Evolutionary conservation across 305 asterid genomes (phyloP).

Genomic region (Fraxinus greggii): DNA sequence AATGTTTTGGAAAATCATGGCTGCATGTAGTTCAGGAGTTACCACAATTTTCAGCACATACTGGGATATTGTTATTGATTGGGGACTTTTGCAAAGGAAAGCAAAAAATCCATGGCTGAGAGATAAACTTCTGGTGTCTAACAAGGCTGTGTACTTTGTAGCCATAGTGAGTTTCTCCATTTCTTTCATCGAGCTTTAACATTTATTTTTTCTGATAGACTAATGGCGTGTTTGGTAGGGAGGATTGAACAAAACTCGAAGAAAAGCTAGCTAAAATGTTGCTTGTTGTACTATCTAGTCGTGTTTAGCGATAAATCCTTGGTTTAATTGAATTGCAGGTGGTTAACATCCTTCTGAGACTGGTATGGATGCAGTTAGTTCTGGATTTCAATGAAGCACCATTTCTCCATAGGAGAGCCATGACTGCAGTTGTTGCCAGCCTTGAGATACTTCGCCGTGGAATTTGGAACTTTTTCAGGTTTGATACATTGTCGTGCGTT

Average conservation of each 20-base stretch:
- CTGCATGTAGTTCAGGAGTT: slow-evolving; percentile 57
- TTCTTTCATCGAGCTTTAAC: not conserved
- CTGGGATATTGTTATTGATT: slow-evolving; percentile 79
- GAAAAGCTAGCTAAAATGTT: not conserved
- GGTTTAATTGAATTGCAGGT: slow-evolving; percentile 44
- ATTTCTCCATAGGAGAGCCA: slow-evolving; percentile 57
- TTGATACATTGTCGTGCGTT: not conserved
- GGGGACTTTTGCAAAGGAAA: slow-evolving; percentile 62
- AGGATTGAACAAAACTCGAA: not conserved
- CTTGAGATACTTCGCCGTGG: slow-evolving; percentile 87
- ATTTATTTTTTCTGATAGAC: slow-evolving; percentile 18
- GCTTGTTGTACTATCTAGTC: not conserved
- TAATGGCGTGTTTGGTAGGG: not conserved
- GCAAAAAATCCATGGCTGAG: slow-evolving; percentile 77
- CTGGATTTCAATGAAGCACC: slow-evolving; percentile 43
- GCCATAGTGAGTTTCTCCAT: slow-evolving; percentile 60
- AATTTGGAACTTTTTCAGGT: slow-evolving; percentile 97
- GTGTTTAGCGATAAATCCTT: not conserved
- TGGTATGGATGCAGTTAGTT: slow-evolving; percentile 88
- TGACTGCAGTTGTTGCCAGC: slow-evolving; percentile 59
- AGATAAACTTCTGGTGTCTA: slow-evolving; percentile 67
- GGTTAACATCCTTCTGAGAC: slow-evolving; percentile 62
- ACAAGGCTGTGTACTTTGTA: slow-evolving; percentile 59
- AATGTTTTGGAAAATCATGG: slow-evolving; percentile 47
- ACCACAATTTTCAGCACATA: slow-evolving; percentile 64